These are phyloP conservation scores for Euphorbia lathyris DNA, from an alignment of 345 rosid species.

Conservation along the genomic window DNA sequence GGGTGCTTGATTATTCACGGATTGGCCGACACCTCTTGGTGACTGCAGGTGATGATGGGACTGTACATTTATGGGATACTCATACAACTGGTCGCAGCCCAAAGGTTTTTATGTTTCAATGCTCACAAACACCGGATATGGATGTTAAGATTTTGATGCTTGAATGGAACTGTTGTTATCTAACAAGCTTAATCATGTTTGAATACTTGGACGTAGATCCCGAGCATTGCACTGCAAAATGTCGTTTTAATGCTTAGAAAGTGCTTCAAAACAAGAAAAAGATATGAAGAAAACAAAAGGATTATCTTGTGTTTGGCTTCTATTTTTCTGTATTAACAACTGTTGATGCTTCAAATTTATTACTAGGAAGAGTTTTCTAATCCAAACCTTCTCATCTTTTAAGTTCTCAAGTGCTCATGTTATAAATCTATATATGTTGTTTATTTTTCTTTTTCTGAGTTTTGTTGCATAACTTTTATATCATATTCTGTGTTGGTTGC, in stretches of 20 bases:
- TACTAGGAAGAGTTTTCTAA: background rate
- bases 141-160: background rate
- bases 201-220: background rate
- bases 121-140: background rate
- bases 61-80: conserved; percentile 95
- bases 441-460: background rate
- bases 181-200: background rate
- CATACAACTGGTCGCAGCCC: conserved; percentile 88
- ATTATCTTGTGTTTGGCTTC: background rate
- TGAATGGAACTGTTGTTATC: conserved; percentile 3
- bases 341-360: background rate
- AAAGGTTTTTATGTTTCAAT: conserved; percentile 48
- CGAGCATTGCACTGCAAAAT: background rate
- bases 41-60: conserved; percentile 99
- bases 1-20: conserved; percentile 96
- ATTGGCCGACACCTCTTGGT: conserved; percentile 85
- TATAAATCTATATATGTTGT: background rate
- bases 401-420: background rate
- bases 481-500: background rate
- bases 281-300: background rate
- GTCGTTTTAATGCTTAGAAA: background rate
- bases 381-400: background rate
- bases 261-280: background rate
- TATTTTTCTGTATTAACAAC: background rate
- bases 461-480: background rate